phyloP scores from a whole-genome alignment of 2,329 filamentous ascomycete species.

The Cercospora berteroae region DNA sequence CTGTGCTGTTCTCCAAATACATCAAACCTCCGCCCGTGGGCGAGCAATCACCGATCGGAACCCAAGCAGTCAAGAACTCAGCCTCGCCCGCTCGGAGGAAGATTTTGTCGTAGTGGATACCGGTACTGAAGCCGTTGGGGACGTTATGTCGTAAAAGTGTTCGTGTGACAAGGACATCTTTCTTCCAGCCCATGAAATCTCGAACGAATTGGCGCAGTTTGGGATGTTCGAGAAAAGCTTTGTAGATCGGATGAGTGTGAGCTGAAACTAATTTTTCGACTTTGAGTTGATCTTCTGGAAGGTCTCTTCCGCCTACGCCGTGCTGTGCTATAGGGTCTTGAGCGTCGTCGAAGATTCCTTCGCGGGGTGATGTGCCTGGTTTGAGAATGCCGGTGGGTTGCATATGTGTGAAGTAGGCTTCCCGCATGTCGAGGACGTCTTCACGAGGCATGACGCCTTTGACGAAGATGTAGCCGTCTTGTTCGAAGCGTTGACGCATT shows the following conservation, averaged over 20 bases:
- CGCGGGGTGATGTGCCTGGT: constrained; percentile 40
- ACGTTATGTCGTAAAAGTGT: constrained; percentile 44
- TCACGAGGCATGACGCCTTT: neutral
- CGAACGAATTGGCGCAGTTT: constrained; percentile 39
- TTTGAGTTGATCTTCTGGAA: constrained; percentile 32
- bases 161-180: constrained; percentile 38
- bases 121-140: constrained; percentile 40
- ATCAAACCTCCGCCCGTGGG: constrained; percentile 43
- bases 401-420: constrained; percentile 35
- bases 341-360: constrained; percentile 44
- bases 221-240: constrained; percentile 39
- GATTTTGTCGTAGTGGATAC: constrained; percentile 45
- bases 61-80: constrained; percentile 38
- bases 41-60: constrained; percentile 42
- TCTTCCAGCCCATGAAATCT: constrained; percentile 41
- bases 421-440: neutral
- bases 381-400: constrained; percentile 42
- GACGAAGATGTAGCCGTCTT: neutral
- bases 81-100: constrained; percentile 43
- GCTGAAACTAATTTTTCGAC: constrained; percentile 35
- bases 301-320: constrained; percentile 31
- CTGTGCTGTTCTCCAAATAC: constrained; percentile 42
- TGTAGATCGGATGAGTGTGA: constrained; percentile 38
- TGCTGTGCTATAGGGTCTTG: constrained; percentile 37
- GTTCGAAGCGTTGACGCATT: neutral